A percentile compares a stretch with the other conserved stretches of the same genome.
Evolutionary conservation across 108 stramenopile genomes (phyloP).

Genomic region (Skeletonema menzelii): DNA sequence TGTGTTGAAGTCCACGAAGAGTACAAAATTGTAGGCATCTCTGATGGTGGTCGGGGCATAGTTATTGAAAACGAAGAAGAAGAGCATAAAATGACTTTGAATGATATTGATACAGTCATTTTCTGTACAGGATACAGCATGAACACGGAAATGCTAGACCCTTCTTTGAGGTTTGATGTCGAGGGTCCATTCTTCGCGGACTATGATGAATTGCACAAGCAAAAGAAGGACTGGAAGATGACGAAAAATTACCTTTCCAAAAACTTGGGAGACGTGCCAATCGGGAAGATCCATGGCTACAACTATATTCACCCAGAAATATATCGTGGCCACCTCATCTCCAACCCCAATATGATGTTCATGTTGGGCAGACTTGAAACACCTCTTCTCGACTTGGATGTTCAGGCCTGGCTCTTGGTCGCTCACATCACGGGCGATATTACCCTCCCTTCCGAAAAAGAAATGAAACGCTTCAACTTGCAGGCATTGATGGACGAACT

Average conservation of each 20-base stretch:
- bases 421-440: conserved; percentile 23
- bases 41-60: conserved; percentile 13
- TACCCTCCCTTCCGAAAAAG: conserved; percentile 26
- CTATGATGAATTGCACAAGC: background rate
- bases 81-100: conserved; percentile 12
- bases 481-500: conserved; percentile 25
- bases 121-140: conserved; percentile 59
- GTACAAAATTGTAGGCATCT: background rate
- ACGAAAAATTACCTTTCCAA: conserved; percentile 1
- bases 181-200: background rate
- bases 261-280: conserved; percentile 15
- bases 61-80: conserved; percentile 4
- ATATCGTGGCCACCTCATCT: conserved; percentile 37
- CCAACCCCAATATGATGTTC: conserved; percentile 61
- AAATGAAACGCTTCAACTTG: conserved; percentile 29
- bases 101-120: conserved; percentile 50
- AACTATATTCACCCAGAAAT: background rate
- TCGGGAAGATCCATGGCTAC: background rate
- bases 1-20: conserved; percentile 16
- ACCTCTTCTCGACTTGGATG: conserved; percentile 47
- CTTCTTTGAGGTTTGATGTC: background rate
- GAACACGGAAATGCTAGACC: conserved; percentile 48
- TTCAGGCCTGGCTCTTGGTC: conserved; percentile 33
- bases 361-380: conserved; percentile 13
- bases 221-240: conserved; percentile 15